phyloP scores from a whole-genome alignment of 768 basidiomycete genomes.

The Trametes gibbosa region DNA sequence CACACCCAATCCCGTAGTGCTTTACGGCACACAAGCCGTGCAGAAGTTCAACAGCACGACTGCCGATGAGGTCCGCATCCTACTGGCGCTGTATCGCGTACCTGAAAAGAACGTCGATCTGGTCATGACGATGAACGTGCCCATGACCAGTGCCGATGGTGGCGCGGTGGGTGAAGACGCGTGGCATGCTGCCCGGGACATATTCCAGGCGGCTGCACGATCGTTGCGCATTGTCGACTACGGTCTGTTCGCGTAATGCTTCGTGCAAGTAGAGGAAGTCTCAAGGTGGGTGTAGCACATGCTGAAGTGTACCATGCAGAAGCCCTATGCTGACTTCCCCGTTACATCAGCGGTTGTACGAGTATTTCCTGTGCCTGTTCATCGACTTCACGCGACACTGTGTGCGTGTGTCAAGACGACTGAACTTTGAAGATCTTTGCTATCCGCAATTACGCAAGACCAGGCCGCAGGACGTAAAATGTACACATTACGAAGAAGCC shows the following conservation, averaged over 20 bases:
- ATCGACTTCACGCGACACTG: neutral
- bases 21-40: slow-evolving; percentile 69
- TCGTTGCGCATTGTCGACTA: slow-evolving; percentile 24
- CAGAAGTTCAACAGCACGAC: slow-evolving; percentile 68
- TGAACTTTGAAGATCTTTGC: neutral
- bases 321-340: too few relatives aligned
- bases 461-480: neutral
- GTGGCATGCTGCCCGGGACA: slow-evolving; percentile 9
- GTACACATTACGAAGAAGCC: neutral
- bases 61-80: slow-evolving; percentile 70
- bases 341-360: too few relatives aligned
- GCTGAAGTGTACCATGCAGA: too few relatives aligned
- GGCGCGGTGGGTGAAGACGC: slow-evolving; percentile 34
- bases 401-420: too few relatives aligned
- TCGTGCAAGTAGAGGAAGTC: too few relatives aligned
- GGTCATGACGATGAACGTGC: slow-evolving; percentile 82
- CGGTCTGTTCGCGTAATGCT: slow-evolving; percentile 19
- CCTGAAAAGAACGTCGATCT: slow-evolving; percentile 71
- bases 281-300: too few relatives aligned
- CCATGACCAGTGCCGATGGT: slow-evolving; percentile 47
- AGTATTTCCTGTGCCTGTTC: neutral
- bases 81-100: slow-evolving; percentile 80
- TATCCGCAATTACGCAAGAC: neutral
- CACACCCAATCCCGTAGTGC: slow-evolving; percentile 58
- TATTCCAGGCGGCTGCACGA: slow-evolving; percentile 15